Base-by-base conservation (phyloP, 768 basidiomycete genomes). In the Mycena filopes region DNA sequence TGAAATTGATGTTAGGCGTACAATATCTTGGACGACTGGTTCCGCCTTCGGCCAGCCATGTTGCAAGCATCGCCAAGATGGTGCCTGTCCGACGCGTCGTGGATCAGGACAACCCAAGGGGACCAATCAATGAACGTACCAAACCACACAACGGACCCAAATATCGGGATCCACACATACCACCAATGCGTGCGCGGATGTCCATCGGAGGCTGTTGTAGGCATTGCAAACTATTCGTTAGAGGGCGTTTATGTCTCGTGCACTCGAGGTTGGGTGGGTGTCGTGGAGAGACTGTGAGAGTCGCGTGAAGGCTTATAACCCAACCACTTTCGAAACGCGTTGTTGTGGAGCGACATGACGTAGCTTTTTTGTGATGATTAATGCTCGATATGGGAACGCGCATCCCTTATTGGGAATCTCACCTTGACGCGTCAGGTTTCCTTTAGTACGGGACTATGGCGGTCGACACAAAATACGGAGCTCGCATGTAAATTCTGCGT, bases 31-130 rank as follows among this genome's bases (percentile, higher is more conserved):
- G 89, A 31, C 84, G 79, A 21, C 90, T 90, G n/a, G 82, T 79
- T 15, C 68, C 68, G 12, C 68, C 68, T 31, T 69, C 23, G 11
- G 86, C 86, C 25, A 89, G 81, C 90, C 91, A 94, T 29, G 86
- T 87, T 58, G 92, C 83, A 31, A 94, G 76, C 86, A 94, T 87
- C 2, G 90, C 83, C 51, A 88, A 83, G 11, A 94, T 79, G 15
- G 85, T 91, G 21, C 80, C 87, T 84, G 53, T 48, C 55, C 13
- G 29, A 67, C 45, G 60, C n/a, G 42, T 23, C 16, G 16, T 18
- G 36, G 26, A 12, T 53, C 60, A 21, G 26, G n/a, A 20, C 55
- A 43, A 51, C 16, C 43, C 45, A 47, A 15, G 36, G 41, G 33
- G 40, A 29, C 28, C 21, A 12, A 25, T 51, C 49, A 25, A 43